Base-by-base conservation (phyloP, 441 rosid species). In the Jatropha multifida region DNA sequence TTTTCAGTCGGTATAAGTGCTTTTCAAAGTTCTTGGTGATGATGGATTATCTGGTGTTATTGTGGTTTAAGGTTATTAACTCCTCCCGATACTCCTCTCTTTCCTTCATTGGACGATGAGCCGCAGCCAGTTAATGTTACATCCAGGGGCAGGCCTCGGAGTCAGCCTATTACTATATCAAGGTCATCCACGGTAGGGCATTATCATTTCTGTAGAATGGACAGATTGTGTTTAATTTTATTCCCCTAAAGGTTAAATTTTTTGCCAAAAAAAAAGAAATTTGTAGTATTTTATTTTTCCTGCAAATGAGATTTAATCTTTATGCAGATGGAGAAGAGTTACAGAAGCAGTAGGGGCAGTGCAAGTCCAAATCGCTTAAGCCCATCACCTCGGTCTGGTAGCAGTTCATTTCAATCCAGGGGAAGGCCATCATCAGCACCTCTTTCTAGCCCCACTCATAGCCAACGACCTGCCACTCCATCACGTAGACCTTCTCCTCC, bases 51-150 rank as follows among this genome's bases (percentile, higher is more conserved):
- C 52, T 66, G 78, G 54, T 72, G 52, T 62, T 86, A 49, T 73
- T 81, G 78, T 79, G 77, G 80, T 85, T 81, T 76, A 84, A 96
- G 99, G 99, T 88, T 96, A 78, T 83, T 96, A 85, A 96, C 98
- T 81, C 98, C 99, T 72, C 99, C 99, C 0, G 98, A 96, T 70
- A 94, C 99, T 66, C 99, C 99, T 3, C 97, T 96, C 71, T 96
- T 96, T 83, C 94, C 91, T 72, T 94, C 96, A 4, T 77, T 96
- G 94, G 98, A 96, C 66, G 96, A 96, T 72, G 94, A 91, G 73
- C 93, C 92, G 13, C 87, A 82, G 20, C 78, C 86, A 66, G 85
- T 84, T 74, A 89, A 77, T 86, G 86, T 78, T 85, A 79, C 78
- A 48, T 77, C 83, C 52, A 92, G 96, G 87, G 98, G 99, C 59